A percentile compares a stretch with the other conserved stretches of the same genome.
phyloP scores from a whole-genome alignment of 1,284 basidiomycete species.

The Ganoderma boninense region DNA sequence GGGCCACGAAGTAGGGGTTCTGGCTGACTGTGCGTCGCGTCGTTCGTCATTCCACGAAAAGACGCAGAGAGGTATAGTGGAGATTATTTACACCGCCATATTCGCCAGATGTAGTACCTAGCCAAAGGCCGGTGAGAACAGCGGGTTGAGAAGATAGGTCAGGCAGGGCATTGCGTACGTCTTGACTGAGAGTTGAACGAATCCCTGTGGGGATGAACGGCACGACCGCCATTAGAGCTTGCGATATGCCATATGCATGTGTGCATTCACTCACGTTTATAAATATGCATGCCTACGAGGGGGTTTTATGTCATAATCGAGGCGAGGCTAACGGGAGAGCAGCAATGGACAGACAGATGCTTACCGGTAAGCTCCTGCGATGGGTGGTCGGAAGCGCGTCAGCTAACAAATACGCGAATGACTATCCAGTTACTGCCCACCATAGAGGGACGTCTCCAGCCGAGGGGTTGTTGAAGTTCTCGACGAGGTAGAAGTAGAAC shows the following conservation, averaged over 20 bases:
- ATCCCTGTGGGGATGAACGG: not conserved
- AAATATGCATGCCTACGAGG: not conserved
- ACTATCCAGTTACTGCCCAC: not conserved
- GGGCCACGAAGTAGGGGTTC: not conserved
- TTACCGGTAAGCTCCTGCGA: not conserved
- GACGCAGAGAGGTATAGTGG: not conserved
- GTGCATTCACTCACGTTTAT: not conserved
- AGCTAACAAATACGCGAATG: not conserved
- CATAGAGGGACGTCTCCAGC: not conserved
- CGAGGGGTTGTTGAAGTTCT: not conserved
- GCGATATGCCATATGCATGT: not conserved
- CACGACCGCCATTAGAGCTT: not conserved
- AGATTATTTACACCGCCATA: not conserved
- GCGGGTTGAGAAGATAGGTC: not conserved
- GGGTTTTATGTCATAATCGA: not conserved
- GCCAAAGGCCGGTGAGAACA: not conserved
- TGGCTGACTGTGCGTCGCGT: not conserved
- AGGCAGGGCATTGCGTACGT: not conserved
- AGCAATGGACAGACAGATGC: not conserved
- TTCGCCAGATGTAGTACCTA: not conserved
- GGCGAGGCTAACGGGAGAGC: not conserved
- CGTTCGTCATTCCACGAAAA: not conserved
- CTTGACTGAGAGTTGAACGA: not conserved
- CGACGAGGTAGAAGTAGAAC: conserved; percentile 1
- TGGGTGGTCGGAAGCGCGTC: not conserved